Evolutionary conservation across 768 basidiomycete genomes (phyloP), one percentile per base, ranked within the genome.

Genomic region (Lactifluus rugatus): DNA sequence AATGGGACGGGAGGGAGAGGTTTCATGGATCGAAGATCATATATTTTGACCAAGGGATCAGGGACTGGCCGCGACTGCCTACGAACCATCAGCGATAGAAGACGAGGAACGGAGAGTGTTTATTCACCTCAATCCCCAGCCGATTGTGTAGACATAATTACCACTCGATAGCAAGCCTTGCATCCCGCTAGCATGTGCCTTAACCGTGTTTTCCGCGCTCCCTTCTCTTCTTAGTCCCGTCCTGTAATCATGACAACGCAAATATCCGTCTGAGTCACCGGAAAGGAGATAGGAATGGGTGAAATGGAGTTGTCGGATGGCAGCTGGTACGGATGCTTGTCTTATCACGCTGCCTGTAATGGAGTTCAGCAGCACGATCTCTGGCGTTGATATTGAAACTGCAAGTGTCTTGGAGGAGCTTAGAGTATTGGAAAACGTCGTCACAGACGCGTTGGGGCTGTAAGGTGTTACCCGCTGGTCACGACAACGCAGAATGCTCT

Each of bases 31-130:
- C 95, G 85, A 31, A 91, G 66, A 70, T 99, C 95, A 65, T 87
- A 96, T 13, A 97, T 78, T 72, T 95, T 96, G 62, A 99, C 91
- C 34, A 93, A 76, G 2, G 93, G 90, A 69, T 97, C 95, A 0
- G 90, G 88, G 54, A 87, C 80, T 5, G 94, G 92, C 48, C 87
- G 84, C 7, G 87, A 84, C 70, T 89, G 91, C 70, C 94, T 96
- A 66, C 42, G 60, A 48, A 28, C 26, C 45, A 59, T 48, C 37
- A 11, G 21, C 34, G 13, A 42, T 19, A 23, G 52, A 28, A 17
- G 21, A 55, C 31, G 39, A 8, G 42, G 34, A 34, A 16, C 3
- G 28, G 26, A 36, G 52, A 55, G 45, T 13, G 17, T 37, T 8
- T 48, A 62, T 68, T 67, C 60, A 92, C 93, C 91, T 85, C 71